Base-by-base conservation (phyloP, 1,284 basidiomycete species). In the Cryptococcus sp. region DNA sequence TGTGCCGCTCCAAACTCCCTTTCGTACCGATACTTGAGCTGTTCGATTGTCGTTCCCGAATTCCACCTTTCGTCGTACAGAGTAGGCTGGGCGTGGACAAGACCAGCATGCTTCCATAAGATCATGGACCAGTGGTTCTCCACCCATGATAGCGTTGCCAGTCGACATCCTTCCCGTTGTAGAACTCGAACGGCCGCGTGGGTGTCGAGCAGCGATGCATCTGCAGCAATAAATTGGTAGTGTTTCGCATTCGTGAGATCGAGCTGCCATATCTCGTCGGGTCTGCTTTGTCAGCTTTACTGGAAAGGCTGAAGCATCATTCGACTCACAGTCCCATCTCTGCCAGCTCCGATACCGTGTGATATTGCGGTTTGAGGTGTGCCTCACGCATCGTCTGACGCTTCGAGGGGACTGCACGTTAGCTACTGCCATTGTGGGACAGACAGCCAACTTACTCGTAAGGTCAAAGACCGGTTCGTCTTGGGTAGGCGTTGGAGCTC, bases 81-180 rank as follows among this genome's bases (percentile, higher is more conserved):
- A 23, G 77, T 67, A 0, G 89, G 89, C 54, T 86, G 80, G 4
- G 90, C 77, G 33, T 79, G 77, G 0, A 83, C 83, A 77, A 89
- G 81, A 3, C 86, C 85, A 1, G 91, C 87, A 10, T 97, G 73
- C 71, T 98, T 98, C 95, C 95, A 98, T 5, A 98, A 76, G 36
- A 98, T 83, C 37, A 93, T 72, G 4, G 75, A 66, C 87, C 90
- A 98, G 60, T 97, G 92, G 62, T 97, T 95, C 33, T 86, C 79
- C 1, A 95, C 83, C 94, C 94, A 98, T 25, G 76, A 54, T 19
- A 28, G 40, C 0, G 59, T 68, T 3, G 56, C 62, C 9, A 64
- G 50, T 6, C 37, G 28, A 48, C 68, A 71, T 3, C 62, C 57
- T 2, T 62, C 63, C 2, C 36, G 21, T 23, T 55, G 51, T 22